Evolutionary conservation across 768 basidiomycete species (phyloP).

Genomic region (Termitomyces bulborhizus): DNA sequence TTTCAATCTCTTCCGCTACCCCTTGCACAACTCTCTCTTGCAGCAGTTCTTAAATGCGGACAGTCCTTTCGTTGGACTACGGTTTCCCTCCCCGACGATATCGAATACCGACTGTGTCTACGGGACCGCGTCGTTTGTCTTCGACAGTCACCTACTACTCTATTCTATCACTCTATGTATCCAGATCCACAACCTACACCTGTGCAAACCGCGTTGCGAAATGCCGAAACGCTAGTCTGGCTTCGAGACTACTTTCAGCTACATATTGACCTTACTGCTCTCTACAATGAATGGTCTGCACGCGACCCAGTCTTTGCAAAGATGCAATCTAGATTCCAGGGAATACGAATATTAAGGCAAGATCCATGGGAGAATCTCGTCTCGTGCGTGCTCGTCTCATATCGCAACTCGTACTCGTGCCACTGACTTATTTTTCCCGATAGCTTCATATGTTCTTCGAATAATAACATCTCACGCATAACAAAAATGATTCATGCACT

Average conservation of each 20-base stretch:
- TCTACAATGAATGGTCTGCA: conserved; percentile 74
- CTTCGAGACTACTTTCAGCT: conserved; percentile 88
- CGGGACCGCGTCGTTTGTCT: conserved; percentile 81
- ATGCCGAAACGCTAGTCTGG: conserved; percentile 69
- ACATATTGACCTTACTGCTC: conserved; percentile 55
- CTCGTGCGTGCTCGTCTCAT: conserved; percentile 55
- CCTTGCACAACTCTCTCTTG: conserved; percentile 66
- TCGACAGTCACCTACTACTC: conserved; percentile 58
- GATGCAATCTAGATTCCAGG: conserved; percentile 59
- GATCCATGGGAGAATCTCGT: conserved; percentile 96
- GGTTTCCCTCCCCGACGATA: conserved; percentile 30
- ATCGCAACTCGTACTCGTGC: background rate
- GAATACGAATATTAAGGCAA: conserved; percentile 84
- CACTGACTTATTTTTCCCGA: background rate
- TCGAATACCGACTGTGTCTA: conserved; percentile 75
- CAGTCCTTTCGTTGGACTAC: conserved; percentile 83
- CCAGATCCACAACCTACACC: conserved; percentile 38
- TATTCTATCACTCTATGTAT: conserved; percentile 70
- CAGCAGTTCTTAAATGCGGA: conserved; percentile 74
- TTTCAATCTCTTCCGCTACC: conserved; percentile 59
- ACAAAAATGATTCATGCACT: conserved; percentile 88
- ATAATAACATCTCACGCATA: conserved; percentile 94
- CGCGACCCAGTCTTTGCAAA: conserved; percentile 71
- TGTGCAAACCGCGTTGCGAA: conserved; percentile 26
- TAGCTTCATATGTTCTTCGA: conserved; percentile 97